Evolutionary conservation across 768 basidiomycete species (phyloP).

Genomic region (Symmetrospora coprosmae): DNA sequence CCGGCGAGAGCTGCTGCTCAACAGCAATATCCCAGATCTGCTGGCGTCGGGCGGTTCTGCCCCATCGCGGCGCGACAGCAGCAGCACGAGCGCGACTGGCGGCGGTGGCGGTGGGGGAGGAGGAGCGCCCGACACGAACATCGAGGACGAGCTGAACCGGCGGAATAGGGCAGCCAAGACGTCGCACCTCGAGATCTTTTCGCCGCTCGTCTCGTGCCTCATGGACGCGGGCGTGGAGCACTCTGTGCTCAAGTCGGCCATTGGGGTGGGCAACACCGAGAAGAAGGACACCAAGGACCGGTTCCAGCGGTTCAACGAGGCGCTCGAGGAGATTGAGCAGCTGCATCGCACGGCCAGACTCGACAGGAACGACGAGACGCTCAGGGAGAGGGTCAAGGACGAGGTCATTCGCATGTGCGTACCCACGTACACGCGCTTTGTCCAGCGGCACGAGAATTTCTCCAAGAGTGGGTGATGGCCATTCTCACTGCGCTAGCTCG

Average conservation of each 20-base stretch:
- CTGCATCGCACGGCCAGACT: constrained; percentile 24
- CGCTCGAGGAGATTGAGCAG: constrained; percentile 31
- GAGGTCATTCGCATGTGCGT: constrained; percentile 25
- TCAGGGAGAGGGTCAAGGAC: constrained; percentile 28
- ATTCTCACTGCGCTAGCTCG: too few relatives aligned
- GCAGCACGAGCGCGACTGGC: not conserved
- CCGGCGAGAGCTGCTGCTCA: constrained; percentile 27
- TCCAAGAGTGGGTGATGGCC: not conserved
- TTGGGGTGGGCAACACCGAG: constrained; percentile 27
- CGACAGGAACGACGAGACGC: constrained; percentile 25
- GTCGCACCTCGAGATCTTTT: constrained; percentile 31
- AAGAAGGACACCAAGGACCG: constrained; percentile 31
- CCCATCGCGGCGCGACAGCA: constrained; percentile 16
- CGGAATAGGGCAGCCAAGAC: constrained; percentile 28
- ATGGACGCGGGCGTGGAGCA: constrained; percentile 32
- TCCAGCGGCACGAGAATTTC: not conserved
- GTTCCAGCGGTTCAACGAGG: constrained; percentile 32
- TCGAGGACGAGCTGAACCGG: constrained; percentile 32
- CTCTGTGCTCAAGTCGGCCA: constrained; percentile 27
- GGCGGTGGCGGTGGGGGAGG: constrained; percentile 2
- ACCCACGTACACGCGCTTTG: constrained; percentile 8
- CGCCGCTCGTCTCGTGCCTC: constrained; percentile 28
- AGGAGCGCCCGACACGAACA: not conserved
- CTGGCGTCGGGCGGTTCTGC: constrained; percentile 11
- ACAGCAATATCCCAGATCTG: constrained; percentile 26